phyloP scores from a whole-genome alignment of 345 rosid genomes.

The Syzygium grande region DNA sequence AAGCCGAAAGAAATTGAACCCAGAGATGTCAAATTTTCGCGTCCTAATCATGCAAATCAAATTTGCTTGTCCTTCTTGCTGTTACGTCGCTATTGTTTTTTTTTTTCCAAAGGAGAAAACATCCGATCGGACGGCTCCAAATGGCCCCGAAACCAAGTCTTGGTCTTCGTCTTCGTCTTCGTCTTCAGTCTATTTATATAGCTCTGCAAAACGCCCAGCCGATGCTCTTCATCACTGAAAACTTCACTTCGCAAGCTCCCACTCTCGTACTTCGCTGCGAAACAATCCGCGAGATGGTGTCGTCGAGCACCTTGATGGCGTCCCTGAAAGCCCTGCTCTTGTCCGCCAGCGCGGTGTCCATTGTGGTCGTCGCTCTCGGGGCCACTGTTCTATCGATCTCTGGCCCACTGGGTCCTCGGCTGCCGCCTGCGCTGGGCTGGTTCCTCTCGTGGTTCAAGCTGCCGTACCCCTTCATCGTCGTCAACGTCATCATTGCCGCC shows the following conservation, averaged over 20 bases:
- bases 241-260: neutral
- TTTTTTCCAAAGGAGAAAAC: too few relatives aligned
- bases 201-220: neutral
- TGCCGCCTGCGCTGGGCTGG: slow-evolving; percentile 32
- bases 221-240: neutral
- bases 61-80: too few relatives aligned
- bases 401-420: slow-evolving; percentile 20
- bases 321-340: slow-evolving; percentile 23
- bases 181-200: neutral
- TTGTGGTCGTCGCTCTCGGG: slow-evolving; percentile 27
- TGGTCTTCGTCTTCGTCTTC: neutral
- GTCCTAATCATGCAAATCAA: too few relatives aligned
- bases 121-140: neutral
- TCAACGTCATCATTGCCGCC: slow-evolving; percentile 46
- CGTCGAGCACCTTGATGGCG: neutral
- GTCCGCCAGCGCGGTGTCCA: slow-evolving; percentile 19
- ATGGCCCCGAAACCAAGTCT: neutral
- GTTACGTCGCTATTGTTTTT: too few relatives aligned
- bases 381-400: slow-evolving; percentile 21
- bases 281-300: neutral
- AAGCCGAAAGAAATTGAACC: too few relatives aligned
- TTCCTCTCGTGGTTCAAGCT: slow-evolving; percentile 47
- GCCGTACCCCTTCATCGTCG: slow-evolving; percentile 39
- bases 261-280: neutral
- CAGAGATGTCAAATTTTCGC: too few relatives aligned